Evolutionary conservation across 148 eudicot species (phyloP).

Genomic region (Spergularia marina): DNA sequence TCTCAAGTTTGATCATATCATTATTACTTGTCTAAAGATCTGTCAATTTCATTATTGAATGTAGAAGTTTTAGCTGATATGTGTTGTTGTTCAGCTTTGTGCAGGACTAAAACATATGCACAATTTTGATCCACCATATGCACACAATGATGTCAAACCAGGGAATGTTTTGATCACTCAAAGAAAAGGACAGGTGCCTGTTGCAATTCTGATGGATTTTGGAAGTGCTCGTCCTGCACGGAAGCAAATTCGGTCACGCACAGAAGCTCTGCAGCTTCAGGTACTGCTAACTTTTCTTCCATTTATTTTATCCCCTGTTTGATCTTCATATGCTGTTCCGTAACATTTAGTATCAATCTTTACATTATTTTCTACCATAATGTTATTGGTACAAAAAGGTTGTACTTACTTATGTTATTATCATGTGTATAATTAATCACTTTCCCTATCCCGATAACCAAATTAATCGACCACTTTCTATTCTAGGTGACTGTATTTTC

Average conservation of each 20-base stretch:
- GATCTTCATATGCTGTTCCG: too few species aligned
- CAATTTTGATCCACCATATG: slow-evolving; percentile 81
- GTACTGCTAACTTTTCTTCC: slow-evolving; percentile 31
- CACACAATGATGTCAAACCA: slow-evolving; percentile 97
- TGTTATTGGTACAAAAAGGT: background rate
- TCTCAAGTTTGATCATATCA: background rate
- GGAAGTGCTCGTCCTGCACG: slow-evolving; percentile 96
- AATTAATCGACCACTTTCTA: background rate
- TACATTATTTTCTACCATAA: background rate
- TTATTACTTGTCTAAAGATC: background rate
- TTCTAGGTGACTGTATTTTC: background rate
- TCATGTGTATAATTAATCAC: background rate
- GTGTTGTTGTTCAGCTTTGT: slow-evolving; percentile 62
- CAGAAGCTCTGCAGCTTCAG: slow-evolving; percentile 91
- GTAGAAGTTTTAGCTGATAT: background rate
- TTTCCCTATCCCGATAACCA: too few species aligned
- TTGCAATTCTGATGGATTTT: slow-evolving; percentile 88
- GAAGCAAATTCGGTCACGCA: slow-evolving; percentile 76
- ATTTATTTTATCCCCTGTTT: background rate
- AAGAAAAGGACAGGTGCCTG: slow-evolving; percentile 76
- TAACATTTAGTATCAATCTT: background rate
- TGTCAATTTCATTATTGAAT: background rate
- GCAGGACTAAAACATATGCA: slow-evolving; percentile 97
- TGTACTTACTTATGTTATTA: background rate
- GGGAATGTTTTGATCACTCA: slow-evolving; percentile 83